phyloP scores from a whole-genome alignment of 2,329 filamentous ascomycete species.

The Stagonosporopsis rhizophila region DNA sequence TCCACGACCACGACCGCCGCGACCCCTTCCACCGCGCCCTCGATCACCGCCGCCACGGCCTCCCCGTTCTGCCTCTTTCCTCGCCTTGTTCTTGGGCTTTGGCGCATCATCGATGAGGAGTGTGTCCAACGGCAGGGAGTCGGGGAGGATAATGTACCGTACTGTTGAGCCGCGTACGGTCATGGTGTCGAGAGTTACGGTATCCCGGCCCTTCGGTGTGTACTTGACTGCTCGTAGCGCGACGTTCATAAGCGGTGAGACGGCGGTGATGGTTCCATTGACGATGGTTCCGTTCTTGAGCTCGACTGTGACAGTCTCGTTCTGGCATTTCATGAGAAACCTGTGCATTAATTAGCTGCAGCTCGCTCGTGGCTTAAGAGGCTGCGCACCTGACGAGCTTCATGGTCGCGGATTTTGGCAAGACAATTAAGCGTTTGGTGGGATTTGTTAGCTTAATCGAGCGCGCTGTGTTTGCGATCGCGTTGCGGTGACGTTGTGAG shows the following conservation, averaged over 20 bases:
- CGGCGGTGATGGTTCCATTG: conserved; percentile 94
- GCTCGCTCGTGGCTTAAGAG: background rate
- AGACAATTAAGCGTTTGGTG: background rate
- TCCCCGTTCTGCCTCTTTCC: conserved; percentile 77
- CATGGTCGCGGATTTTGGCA: conserved; percentile 30
- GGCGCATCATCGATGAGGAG: conserved; percentile 94
- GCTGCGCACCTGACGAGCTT: conserved; percentile 46
- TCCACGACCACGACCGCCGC: conserved; percentile 50
- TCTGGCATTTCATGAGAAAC: conserved; percentile 99
- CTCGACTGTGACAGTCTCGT: conserved; percentile 98
- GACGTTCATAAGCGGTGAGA: conserved; percentile 99
- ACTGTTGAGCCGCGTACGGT: conserved; percentile 96
- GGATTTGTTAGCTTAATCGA: background rate
- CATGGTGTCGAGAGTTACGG: conserved; percentile 90
- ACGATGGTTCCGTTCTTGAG: conserved; percentile 98
- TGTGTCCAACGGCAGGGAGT: conserved; percentile 93
- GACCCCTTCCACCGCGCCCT: conserved; percentile 57
- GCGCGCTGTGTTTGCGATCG: conserved; percentile 8
- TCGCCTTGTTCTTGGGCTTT: conserved; percentile 99
- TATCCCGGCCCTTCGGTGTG: conserved; percentile 86
- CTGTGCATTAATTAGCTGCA: conserved; percentile 57
- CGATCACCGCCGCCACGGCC: conserved; percentile 57
- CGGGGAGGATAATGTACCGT: conserved; percentile 94
- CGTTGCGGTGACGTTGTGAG: conserved; percentile 23
- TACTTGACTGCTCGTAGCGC: conserved; percentile 95